These are phyloP conservation scores for Xylaria bambusicola DNA, from an alignment of 495 filamentous ascomycete genomes.

Conservation along the genomic window DNA sequence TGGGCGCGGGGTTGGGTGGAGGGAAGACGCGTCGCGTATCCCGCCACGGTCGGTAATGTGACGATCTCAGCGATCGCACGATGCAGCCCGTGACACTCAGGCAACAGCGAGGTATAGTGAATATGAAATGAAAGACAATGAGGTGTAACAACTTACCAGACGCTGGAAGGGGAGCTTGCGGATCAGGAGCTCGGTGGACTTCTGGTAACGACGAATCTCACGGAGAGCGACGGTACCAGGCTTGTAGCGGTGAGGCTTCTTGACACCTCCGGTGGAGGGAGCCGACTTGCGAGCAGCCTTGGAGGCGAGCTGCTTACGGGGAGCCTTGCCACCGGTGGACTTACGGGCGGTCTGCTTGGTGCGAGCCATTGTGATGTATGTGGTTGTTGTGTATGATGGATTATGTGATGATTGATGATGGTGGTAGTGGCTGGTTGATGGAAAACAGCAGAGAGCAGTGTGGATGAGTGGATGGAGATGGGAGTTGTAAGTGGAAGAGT, in stretches of 20 bases:
- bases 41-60: background rate
- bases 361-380: conserved; percentile 77
- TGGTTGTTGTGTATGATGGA: conserved; percentile 49
- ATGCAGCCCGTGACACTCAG: too few relatives aligned
- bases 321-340: conserved; percentile 99
- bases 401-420: conserved; percentile 43
- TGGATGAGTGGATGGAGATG: conserved; percentile 38
- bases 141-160: conserved; percentile 58
- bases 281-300: conserved; percentile 58
- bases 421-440: conserved; percentile 40
- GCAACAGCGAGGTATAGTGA: background rate
- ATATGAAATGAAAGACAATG: background rate
- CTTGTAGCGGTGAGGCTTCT: conserved; percentile 99
- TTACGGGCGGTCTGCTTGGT: conserved; percentile 99
- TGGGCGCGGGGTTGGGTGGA: background rate
- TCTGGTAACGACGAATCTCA: conserved; percentile 99
- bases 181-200: conserved; percentile 99
- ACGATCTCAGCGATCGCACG: background rate
- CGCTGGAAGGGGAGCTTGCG: conserved; percentile 99
- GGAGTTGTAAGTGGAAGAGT: conserved; percentile 35
- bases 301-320: conserved; percentile 88
- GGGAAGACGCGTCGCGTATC: conserved; percentile 4
- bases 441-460: too few relatives aligned
- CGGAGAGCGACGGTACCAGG: conserved; percentile 99
- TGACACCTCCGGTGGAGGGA: conserved; percentile 74